Evolutionary conservation across 139 green algal species (phyloP).

Genomic region (Haematococcus lacustris): DNA sequence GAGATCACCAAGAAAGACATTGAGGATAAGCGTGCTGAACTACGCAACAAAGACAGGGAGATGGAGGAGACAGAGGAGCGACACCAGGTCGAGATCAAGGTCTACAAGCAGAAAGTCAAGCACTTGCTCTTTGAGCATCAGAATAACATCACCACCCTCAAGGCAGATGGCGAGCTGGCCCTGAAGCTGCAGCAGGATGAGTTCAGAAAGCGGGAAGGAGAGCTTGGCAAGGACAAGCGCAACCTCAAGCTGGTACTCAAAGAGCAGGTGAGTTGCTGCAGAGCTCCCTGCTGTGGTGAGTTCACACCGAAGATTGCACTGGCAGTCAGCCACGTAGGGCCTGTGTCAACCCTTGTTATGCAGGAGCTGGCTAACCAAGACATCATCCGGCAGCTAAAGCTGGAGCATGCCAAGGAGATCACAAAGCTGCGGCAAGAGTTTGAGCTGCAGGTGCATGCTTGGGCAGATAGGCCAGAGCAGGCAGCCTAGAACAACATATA

Average conservation of each 20-base stretch:
- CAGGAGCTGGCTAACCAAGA: constrained; percentile 78
- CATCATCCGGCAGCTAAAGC: constrained; percentile 63
- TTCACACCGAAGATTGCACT: no score
- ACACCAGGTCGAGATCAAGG: constrained; percentile 75
- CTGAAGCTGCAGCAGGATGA: constrained; percentile 69
- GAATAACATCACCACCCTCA: constrained; percentile 77
- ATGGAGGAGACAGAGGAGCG: constrained; percentile 85
- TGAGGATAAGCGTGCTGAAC: constrained; percentile 66
- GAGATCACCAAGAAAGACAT: constrained; percentile 87
- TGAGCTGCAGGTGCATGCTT: constrained; percentile 65
- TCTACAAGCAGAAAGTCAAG: constrained; percentile 94
- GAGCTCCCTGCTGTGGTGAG: no score
- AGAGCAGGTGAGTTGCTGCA: constrained; percentile 65
- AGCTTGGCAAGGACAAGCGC: constrained; percentile 73
- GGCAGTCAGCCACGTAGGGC: no score
- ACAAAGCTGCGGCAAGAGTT: constrained; percentile 84
- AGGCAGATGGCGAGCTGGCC: constrained; percentile 71
- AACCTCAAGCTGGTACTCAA: constrained; percentile 70
- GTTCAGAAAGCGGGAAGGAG: constrained; percentile 48
- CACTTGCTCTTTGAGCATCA: constrained; percentile 92
- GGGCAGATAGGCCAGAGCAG: no score
- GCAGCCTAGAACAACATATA: no score
- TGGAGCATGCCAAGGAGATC: constrained; percentile 85
- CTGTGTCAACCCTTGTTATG: no score
- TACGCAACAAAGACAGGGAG: constrained; percentile 81